These are phyloP conservation scores for Chrysanthemum lavandulifolium DNA, from an alignment of 129 eudicot genomes.

Conservation along the genomic window DNA sequence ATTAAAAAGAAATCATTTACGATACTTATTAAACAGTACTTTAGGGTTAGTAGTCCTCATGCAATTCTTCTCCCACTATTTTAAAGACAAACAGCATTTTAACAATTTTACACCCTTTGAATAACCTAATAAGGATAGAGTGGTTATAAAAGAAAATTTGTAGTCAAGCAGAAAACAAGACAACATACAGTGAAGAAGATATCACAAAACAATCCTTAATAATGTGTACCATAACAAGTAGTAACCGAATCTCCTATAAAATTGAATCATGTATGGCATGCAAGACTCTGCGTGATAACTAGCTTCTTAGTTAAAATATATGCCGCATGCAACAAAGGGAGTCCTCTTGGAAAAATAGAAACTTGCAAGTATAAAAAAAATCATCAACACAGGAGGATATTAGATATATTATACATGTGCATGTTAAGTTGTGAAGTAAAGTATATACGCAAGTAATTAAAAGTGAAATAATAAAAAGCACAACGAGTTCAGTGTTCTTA, in stretches of 20 bases:
- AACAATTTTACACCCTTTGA: neutral
- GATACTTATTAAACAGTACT: too few species aligned
- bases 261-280: neutral
- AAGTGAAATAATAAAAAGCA: neutral
- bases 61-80: neutral
- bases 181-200: neutral
- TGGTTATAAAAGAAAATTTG: neutral
- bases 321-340: too few species aligned
- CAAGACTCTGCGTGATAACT: too few species aligned
- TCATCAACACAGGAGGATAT: too few species aligned
- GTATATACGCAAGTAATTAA: neutral
- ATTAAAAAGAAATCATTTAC: too few species aligned
- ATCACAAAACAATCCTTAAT: neutral
- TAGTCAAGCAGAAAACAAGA: slow-evolving; percentile 4
- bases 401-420: too few species aligned
- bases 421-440: neutral
- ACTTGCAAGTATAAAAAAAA: too few species aligned
- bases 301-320: too few species aligned
- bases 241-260: neutral
- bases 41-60: too few species aligned
- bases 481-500: neutral
- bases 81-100: neutral
- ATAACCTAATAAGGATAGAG: neutral
- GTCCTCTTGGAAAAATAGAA: too few species aligned
- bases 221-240: neutral